phyloP scores from a whole-genome alignment of 2,329 filamentous ascomycete genomes.

The Cyclaneusma minus region DNA sequence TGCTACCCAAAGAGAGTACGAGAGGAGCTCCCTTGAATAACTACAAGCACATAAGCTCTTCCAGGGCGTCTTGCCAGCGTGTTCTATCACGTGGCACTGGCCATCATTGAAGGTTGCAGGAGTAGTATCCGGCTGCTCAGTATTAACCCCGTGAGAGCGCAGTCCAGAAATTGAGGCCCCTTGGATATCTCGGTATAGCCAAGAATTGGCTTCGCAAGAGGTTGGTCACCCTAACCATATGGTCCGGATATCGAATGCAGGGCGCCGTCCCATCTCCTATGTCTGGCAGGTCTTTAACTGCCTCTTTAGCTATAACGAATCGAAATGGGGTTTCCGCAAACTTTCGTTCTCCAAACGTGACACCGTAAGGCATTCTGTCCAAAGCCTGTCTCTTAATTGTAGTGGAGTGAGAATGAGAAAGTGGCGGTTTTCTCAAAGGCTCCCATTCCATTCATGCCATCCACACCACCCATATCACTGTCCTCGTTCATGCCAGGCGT shows the following conservation, averaged over 20 bases:
- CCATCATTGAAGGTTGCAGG: too few species aligned
- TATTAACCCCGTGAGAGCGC: too few species aligned
- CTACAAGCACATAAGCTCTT: too few species aligned
- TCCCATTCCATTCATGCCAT: slow-evolving; percentile 51
- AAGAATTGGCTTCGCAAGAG: slow-evolving; percentile 26
- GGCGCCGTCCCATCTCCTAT: slow-evolving; percentile 45
- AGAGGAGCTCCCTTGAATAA: too few species aligned
- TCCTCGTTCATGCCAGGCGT: too few species aligned
- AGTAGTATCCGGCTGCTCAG: too few species aligned
- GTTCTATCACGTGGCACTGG: too few species aligned
- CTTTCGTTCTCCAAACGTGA: slow-evolving; percentile 38
- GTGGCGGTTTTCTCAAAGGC: slow-evolving; percentile 37
- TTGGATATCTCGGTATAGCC: slow-evolving; percentile 46
- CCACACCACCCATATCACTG: too few species aligned
- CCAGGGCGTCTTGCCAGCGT: too few species aligned
- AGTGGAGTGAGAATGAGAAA: slow-evolving; percentile 47
- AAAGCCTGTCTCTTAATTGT: slow-evolving; percentile 23
- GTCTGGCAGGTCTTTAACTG: slow-evolving; percentile 41
- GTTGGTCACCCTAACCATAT: slow-evolving; percentile 24
- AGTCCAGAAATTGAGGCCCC: slow-evolving; percentile 40
- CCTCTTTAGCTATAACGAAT: slow-evolving; percentile 35
- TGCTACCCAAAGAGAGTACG: too few species aligned
- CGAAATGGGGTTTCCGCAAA: slow-evolving; percentile 41
- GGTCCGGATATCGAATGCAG: slow-evolving; percentile 53
- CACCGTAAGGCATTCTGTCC: slow-evolving; percentile 42